Evolutionary conservation across 805 yeast genomes (phyloP), one percentile per base, ranked within the genome.

Genomic region (Diddensiella santjacobensis): DNA sequence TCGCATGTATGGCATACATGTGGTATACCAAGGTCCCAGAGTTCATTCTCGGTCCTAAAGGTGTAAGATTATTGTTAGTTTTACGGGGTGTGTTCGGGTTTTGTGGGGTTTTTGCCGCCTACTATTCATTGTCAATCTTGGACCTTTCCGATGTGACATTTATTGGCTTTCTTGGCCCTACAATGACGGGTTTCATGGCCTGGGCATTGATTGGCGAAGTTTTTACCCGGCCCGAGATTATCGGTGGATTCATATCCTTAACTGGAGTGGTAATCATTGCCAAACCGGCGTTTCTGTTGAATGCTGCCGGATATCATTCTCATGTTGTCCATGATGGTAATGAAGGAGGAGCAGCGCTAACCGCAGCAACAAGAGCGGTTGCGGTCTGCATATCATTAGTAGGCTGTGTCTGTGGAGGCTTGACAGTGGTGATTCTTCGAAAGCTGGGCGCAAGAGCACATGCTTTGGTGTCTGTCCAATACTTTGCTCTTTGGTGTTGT

Each of bases 81-180:
- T 40, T 77, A 3, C 71, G 96, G 51, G 96, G 96, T 0, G 42
- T 74, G 1, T 72, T 80, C 13, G 97, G 97, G 3, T 86, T 81
- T 57, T 63, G 84, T 49, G 95, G 96, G 2, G 95, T 88, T 3
- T 83, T 83, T 59, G 83, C 91, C 3, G 71, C 85, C 60, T 89
- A 87, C 64, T 86, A 73, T 61, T 79, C 95, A 1, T 68, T 89
- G 54, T 73, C 79, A 67, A 86, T 84, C 58, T 71, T 89, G 40
- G 77, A 87, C 44, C 74, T 89, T 3, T 81, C 90, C 8, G 96
- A 89, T 60, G 86, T 95, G 0, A 82, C 87, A 0, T 83, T 85
- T 13, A 82, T 89, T 44, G 80, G 91, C 2, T 89, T 89, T 56
- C 65, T 89, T 58, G 72, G 81, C 0, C 97, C 97, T 0, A 74